Evolutionary conservation across 2,329 filamentous ascomycete genomes (phyloP).

Genomic region (Xylaria sp.): DNA sequence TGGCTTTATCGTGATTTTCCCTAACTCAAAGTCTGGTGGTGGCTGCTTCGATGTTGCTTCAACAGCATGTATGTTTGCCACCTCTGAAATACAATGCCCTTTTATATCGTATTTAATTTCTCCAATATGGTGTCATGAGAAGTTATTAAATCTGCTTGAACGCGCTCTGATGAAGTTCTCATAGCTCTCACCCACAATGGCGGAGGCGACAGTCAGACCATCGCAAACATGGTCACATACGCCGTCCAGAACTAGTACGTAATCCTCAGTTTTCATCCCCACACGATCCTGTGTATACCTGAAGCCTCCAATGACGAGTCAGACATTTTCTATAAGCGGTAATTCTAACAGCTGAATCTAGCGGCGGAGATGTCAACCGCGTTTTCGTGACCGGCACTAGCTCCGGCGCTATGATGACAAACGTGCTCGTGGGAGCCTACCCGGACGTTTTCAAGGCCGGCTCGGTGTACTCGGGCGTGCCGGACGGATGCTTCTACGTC

Average conservation of each 20-base stretch:
- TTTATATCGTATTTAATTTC: background rate
- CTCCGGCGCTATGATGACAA: constrained; percentile 50
- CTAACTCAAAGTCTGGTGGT: constrained; percentile 54
- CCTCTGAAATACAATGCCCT: background rate
- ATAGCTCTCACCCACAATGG: constrained; percentile 50
- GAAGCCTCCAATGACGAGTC: background rate
- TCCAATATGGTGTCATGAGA: background rate
- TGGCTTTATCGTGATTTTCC: constrained; percentile 65
- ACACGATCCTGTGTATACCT: background rate
- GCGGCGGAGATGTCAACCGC: constrained; percentile 47
- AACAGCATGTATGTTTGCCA: constrained; percentile 48
- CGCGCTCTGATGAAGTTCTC: background rate
- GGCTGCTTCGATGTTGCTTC: constrained; percentile 70
- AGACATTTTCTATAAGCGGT: background rate
- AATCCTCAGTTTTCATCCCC: background rate
- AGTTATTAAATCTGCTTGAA: background rate
- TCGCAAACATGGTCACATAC: constrained; percentile 53
- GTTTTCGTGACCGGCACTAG: constrained; percentile 47
- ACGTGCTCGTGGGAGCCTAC: constrained; percentile 59
- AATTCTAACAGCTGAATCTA: background rate
- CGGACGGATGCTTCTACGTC: constrained; percentile 51
- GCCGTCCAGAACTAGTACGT: constrained; percentile 46
- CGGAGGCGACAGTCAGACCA: constrained; percentile 54
- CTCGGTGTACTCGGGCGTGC: constrained; percentile 58
- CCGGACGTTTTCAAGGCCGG: constrained; percentile 60